These are phyloP conservation scores for Moesziomyces sp. DNA, from an alignment of 1,284 basidiomycete genomes.

Conservation along the genomic window DNA sequence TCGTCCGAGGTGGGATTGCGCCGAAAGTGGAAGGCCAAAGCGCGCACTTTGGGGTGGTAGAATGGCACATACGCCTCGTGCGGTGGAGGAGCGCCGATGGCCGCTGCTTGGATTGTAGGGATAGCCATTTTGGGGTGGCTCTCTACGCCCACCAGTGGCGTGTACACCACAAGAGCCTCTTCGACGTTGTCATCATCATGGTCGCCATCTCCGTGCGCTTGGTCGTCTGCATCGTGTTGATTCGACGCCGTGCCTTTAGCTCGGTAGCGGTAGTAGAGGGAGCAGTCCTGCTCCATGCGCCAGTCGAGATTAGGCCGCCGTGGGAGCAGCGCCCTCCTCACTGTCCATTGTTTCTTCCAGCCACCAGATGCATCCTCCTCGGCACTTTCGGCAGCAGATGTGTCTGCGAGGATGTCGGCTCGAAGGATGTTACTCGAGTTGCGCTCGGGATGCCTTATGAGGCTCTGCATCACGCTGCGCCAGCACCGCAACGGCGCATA, in stretches of 20 bases:
- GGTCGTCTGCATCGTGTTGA: not conserved
- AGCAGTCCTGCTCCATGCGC: conserved; percentile 49
- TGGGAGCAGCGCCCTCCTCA: conserved; percentile 35
- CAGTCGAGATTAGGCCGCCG: conserved; percentile 45
- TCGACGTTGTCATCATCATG: conserved; percentile 14
- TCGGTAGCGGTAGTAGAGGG: conserved; percentile 16
- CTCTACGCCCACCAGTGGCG: conserved; percentile 22
- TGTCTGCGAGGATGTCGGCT: conserved; percentile 53
- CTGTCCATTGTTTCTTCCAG: conserved; percentile 36
- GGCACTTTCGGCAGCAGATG: not conserved
- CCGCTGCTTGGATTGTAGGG: not conserved
- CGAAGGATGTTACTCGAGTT: conserved; percentile 61
- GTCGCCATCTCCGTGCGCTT: not conserved
- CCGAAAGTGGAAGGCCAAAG: conserved; percentile 54
- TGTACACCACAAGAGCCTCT: conserved; percentile 43
- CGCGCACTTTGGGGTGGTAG: conserved; percentile 64
- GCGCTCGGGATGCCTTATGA: conserved; percentile 62
- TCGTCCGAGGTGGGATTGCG: not conserved
- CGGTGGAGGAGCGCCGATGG: conserved; percentile 1
- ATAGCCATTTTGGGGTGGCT: conserved; percentile 23
- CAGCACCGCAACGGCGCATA: conserved; percentile 45
- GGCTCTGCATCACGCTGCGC: conserved; percentile 49
- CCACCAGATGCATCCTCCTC: not conserved
- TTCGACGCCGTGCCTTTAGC: too few species aligned
- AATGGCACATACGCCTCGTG: conserved; percentile 52